phyloP scores from a whole-genome alignment of 805 yeast species.

The Saccharomycopsis malanga region DNA sequence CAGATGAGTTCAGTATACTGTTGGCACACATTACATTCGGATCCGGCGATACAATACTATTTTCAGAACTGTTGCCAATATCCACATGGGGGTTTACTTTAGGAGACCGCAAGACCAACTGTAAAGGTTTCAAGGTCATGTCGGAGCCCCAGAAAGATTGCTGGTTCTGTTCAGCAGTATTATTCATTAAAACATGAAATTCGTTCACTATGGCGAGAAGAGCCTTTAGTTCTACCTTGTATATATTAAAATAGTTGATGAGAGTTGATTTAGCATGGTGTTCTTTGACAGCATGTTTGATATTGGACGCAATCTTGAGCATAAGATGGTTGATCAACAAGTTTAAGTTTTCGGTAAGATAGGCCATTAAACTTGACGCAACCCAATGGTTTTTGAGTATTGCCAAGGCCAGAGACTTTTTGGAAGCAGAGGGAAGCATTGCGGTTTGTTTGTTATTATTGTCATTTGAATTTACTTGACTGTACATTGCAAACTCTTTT shows the following conservation, averaged over 20 bases:
- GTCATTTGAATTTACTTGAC: neutral
- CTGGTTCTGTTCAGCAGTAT: neutral
- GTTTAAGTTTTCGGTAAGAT: neutral
- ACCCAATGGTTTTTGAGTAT: neutral
- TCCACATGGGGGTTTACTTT: neutral
- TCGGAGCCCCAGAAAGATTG: neutral
- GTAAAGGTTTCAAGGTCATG: constrained; percentile 9
- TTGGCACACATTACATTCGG: too few relatives aligned
- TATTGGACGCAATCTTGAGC: neutral
- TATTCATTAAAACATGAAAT: neutral
- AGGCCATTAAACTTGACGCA: neutral
- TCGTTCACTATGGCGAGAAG: neutral
- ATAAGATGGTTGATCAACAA: constrained; percentile 1
- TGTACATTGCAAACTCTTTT: constrained; percentile 6
- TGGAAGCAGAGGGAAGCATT: neutral
- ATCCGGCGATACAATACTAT: too few relatives aligned
- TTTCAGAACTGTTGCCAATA: neutral
- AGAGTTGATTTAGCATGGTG: neutral
- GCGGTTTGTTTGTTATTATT: neutral
- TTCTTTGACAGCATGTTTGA: neutral
- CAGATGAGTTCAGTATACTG: too few relatives aligned
- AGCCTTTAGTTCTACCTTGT: neutral
- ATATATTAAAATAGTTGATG: neutral
- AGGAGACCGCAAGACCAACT: constrained; percentile 7
- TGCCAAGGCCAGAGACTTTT: neutral